Conservation (phyloP, 23 red algal species). For the Gracilaria vermiculophylla region DNA sequence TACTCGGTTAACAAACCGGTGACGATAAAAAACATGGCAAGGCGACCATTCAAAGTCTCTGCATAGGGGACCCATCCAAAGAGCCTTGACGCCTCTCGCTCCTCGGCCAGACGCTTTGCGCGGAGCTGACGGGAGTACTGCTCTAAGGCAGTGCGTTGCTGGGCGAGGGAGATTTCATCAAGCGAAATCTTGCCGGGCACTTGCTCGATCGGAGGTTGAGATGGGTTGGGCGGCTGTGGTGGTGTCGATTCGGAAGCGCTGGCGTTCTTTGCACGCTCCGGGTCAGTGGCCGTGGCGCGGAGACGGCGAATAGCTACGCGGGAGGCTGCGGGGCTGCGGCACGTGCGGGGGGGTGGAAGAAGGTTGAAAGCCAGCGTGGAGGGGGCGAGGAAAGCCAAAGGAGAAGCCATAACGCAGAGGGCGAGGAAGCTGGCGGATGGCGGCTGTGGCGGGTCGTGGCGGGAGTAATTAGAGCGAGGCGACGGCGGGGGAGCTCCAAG, state of each 20-base stretch:
- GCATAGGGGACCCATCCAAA: constrained; percentile 88
- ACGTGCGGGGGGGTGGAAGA: neutral
- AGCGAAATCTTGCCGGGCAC: constrained; percentile 75
- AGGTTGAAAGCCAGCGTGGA: neutral
- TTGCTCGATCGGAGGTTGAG: neutral
- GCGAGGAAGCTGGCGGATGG: neutral
- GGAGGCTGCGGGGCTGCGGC: neutral
- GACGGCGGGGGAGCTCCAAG: too few species aligned
- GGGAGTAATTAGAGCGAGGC: too few species aligned
- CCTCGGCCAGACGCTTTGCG: constrained; percentile 57
- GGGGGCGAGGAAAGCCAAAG: neutral
- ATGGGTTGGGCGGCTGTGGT: neutral
- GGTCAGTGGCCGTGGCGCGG: neutral
- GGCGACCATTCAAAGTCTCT: constrained; percentile 86
- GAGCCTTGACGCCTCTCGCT: constrained; percentile 57
- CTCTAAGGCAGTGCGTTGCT: constrained; percentile 73
- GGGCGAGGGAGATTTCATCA: constrained; percentile 57
- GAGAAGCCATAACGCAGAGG: neutral
- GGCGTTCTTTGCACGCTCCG: neutral
- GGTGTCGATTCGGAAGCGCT: neutral
- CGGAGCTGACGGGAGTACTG: constrained; percentile 61
- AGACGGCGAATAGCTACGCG: constrained; percentile 1
- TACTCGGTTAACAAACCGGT: constrained; percentile 92
- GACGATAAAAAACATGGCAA: constrained; percentile 91
- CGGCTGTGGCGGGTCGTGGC: too few species aligned